A percentile compares a stretch with the other conserved stretches of the same genome.
Conservation (phyloP, 805 yeast species). For the Gaillardinia entomophila region DNA sequence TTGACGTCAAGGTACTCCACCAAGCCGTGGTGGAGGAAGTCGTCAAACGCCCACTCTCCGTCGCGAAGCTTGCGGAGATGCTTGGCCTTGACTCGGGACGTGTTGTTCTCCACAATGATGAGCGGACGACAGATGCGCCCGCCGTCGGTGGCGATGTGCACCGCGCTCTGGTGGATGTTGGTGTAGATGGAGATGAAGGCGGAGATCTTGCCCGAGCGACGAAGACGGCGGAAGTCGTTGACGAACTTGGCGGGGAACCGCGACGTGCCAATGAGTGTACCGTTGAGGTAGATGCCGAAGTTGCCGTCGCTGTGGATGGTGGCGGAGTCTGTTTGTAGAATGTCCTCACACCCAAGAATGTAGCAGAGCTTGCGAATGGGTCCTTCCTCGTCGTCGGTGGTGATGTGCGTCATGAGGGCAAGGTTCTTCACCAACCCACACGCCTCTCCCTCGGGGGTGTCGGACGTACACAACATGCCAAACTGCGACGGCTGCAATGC, state of each 20-base stretch:
- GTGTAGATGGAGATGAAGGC: constrained; percentile 89
- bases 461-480: constrained; percentile 98
- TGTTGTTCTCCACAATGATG: constrained; percentile 74
- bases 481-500: constrained; percentile 98
- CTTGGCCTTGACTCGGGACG: constrained; percentile 61
- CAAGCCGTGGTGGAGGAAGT: constrained; percentile 75
- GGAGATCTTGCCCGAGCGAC: constrained; percentile 81
- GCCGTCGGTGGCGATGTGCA: constrained; percentile 98
- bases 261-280: constrained; percentile 90
- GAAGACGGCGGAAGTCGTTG: constrained; percentile 63
- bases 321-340: constrained; percentile 74
- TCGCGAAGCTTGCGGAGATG: constrained; percentile 59
- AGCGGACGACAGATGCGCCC: constrained; percentile 97
- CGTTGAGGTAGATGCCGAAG: constrained; percentile 84
- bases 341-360: constrained; percentile 84
- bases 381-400: constrained; percentile 94
- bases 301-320: constrained; percentile 72
- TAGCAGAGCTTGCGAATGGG: constrained; percentile 77
- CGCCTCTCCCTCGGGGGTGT: constrained; percentile 99
- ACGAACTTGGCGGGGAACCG: constrained; percentile 84
- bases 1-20: constrained; percentile 96
- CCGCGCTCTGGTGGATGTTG: constrained; percentile 85
- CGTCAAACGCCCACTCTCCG: constrained; percentile 86
- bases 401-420: constrained; percentile 97
- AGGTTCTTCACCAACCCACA: constrained; percentile 97